Base-by-base conservation (phyloP, 768 basidiomycete species). In the Phanerochaete sordida region DNA sequence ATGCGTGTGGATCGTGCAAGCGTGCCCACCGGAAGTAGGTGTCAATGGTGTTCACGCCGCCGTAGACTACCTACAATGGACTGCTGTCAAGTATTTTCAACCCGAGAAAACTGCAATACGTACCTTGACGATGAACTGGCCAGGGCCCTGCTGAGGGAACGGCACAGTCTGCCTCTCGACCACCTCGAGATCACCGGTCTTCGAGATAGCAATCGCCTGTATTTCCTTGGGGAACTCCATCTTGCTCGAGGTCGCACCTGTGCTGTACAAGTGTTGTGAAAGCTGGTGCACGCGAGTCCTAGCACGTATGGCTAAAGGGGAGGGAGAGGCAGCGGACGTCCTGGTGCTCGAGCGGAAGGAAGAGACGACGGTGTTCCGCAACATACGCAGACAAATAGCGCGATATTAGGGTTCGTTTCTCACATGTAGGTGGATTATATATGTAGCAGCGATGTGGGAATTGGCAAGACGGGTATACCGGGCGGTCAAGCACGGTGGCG, bases 1-100 rank as follows among this genome's bases (percentile, higher is more conserved):
- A 23, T 31, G 28, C 30, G 19, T 39, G 53, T 24, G 45, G 45
- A 21, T 30, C 3, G 19, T 43, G 7, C 35, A 51, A 13, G 50
- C 31, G n/a, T 35, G 65, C 74, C 71, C 74, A 87, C 84, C 94
- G 80, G 69, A 82, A 85, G 72, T 97, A 95, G 46, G 84, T 86
- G 69, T 91, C 90, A 69, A 90, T 93, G 70, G 90, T 97, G 76
- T 97, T 97, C 66, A 96, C 81, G 7, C 91, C 92, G 9, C 80
- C 75, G 65, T 86, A 93, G 65, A 91, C 84, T 24, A 86, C 78
- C 89, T 88, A 67, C 13, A 13, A n/a, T n/a, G n/a, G n/a, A n/a
- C n/a, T n/a, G n/a, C n/a, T n/a, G n/a, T n/a, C n/a, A n/a, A n/a
- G n/a, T n/a, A n/a, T n/a, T n/a, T n/a, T n/a, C n/a, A n/a, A n/a